phyloP scores from a whole-genome alignment of 192 early-diverging fungal species.

The Jimgerdemannia flammicorona region DNA sequence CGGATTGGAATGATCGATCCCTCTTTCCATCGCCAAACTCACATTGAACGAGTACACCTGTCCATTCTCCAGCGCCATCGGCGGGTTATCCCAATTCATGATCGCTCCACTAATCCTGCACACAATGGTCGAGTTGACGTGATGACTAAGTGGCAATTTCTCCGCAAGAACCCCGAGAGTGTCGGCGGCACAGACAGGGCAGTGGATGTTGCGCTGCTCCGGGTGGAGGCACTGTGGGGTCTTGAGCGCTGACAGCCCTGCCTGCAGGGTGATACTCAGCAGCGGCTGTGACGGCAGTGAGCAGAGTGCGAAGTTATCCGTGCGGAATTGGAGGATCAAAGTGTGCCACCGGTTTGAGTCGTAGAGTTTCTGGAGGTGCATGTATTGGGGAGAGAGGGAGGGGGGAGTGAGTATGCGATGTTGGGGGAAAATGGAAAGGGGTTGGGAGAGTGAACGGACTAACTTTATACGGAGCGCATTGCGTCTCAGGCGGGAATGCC shows the following conservation, averaged over 20 bases:
- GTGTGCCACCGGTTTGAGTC: slow-evolving; percentile 71
- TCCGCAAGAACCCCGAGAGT: slow-evolving; percentile 85
- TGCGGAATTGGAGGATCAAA: slow-evolving; percentile 76
- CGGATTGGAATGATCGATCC: neutral
- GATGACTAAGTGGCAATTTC: slow-evolving; percentile 86
- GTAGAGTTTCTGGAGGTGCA: slow-evolving; percentile 51
- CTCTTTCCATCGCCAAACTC: slow-evolving; percentile 10
- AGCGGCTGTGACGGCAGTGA: slow-evolving; percentile 83
- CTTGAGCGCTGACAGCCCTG: slow-evolving; percentile 94
- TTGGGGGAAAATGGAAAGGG: neutral
- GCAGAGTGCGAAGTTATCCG: slow-evolving; percentile 86
- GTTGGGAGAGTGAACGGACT: neutral
- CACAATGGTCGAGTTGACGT: slow-evolving; percentile 92
- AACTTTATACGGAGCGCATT: slow-evolving; percentile 80
- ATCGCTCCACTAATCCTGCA: slow-evolving; percentile 88
- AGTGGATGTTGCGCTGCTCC: slow-evolving; percentile 85
- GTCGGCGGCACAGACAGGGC: slow-evolving; percentile 87
- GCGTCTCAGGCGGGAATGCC: slow-evolving; percentile 74
- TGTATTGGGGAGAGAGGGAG: slow-evolving; percentile 1
- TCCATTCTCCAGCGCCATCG: slow-evolving; percentile 95
- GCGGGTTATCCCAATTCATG: slow-evolving; percentile 97
- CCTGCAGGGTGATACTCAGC: slow-evolving; percentile 85
- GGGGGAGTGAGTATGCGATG: neutral
- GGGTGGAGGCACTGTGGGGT: slow-evolving; percentile 78
- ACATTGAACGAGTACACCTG: slow-evolving; percentile 89